Evolutionary conservation across 2,329 filamentous ascomycete genomes (phyloP).

Genomic region (Fusarium mangiferae): DNA sequence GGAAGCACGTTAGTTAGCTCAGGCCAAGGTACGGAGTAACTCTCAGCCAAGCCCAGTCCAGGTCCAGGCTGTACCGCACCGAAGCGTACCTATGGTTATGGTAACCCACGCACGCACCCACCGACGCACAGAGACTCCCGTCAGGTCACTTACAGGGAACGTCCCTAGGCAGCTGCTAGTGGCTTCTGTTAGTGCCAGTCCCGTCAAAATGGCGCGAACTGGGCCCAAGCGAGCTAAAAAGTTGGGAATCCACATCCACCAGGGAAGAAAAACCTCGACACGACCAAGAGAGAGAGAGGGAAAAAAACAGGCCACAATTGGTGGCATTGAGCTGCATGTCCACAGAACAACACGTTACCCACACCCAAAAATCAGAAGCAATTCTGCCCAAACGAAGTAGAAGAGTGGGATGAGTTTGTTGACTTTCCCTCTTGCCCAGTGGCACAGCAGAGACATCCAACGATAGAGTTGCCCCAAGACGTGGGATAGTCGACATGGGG

Average conservation of each 20-base stretch:
- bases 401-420: constrained; percentile 11
- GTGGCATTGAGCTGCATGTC: constrained; percentile 7
- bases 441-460: constrained; percentile 17
- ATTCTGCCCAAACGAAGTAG: constrained; percentile 7
- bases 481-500: constrained; percentile 11
- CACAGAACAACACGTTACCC: constrained; percentile 29
- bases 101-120: background rate
- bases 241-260: constrained; percentile 17
- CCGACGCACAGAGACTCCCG: background rate
- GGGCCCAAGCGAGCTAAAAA: constrained; percentile 21
- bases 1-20: constrained; percentile 5
- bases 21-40: background rate
- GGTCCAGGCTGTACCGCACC: constrained; percentile 28
- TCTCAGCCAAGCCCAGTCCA: background rate
- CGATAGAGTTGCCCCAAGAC: background rate
- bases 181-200: constrained; percentile 2
- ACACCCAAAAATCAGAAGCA: constrained; percentile 9
- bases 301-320: constrained; percentile 36
- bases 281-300: background rate
- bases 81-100: constrained; percentile 10
- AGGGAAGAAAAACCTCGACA: constrained; percentile 17
- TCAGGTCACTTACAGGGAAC: constrained; percentile 20
- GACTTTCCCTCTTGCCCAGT: background rate
- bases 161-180: constrained; percentile 2
- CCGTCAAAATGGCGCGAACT: constrained; percentile 32